Conservation (phyloP, 2,329 filamentous ascomycete species). For the Xylaria multiplex region DNA sequence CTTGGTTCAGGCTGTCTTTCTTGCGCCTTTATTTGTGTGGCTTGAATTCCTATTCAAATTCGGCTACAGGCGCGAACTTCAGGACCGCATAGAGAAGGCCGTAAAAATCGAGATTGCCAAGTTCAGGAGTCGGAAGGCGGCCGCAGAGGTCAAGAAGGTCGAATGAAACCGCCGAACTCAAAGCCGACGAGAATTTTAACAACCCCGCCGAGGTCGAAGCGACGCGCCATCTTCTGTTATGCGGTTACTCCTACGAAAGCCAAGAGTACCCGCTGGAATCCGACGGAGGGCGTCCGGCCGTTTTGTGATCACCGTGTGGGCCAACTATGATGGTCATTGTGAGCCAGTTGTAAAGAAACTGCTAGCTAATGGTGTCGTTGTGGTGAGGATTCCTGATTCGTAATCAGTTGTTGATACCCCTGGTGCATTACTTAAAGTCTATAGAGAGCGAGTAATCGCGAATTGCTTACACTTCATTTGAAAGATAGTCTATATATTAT, state of each 20-base stretch:
- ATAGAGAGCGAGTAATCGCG: constrained; percentile 29
- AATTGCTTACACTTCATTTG: constrained; percentile 23
- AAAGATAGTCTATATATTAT: constrained; percentile 30
- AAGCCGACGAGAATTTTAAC: not conserved
- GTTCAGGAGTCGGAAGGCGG: constrained; percentile 69
- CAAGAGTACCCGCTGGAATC: constrained; percentile 3
- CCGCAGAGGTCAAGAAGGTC: constrained; percentile 56
- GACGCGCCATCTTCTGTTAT: constrained; percentile 9
- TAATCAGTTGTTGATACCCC: constrained; percentile 34
- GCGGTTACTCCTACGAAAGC: constrained; percentile 12
- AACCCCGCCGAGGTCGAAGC: constrained; percentile 14
- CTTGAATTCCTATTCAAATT: constrained; percentile 90
- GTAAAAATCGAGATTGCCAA: constrained; percentile 82
- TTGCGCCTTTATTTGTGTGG: constrained; percentile 97
- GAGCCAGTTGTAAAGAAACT: constrained; percentile 7
- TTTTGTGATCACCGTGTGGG: not conserved
- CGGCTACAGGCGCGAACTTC: constrained; percentile 89
- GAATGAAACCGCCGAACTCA: constrained; percentile 51
- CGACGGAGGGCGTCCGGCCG: not conserved
- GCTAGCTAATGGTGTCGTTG: constrained; percentile 13
- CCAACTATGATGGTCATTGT: constrained; percentile 2
- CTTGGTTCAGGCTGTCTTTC: constrained; percentile 86
- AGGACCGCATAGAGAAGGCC: constrained; percentile 79
- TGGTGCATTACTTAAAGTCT: constrained; percentile 21
- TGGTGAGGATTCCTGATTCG: constrained; percentile 31